phyloP scores from a whole-genome alignment of 371 early-diverging fungal species.

The Syncephalastrum monosporum region DNA sequence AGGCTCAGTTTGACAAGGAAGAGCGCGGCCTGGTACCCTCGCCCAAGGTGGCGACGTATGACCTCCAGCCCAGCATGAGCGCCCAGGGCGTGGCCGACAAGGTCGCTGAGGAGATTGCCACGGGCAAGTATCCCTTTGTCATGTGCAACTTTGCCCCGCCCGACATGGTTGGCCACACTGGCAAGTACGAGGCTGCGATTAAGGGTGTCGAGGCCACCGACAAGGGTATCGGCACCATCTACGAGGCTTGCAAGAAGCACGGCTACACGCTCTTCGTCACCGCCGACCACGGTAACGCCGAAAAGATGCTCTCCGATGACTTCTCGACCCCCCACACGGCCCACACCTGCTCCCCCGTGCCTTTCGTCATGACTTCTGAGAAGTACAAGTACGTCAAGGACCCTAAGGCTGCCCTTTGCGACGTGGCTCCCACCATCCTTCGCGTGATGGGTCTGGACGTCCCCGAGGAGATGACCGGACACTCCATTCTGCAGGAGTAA shows the following conservation, averaged over 20 bases:
- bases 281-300: conserved; percentile 99
- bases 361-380: conserved; percentile 85
- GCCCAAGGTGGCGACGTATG: conserved; percentile 98
- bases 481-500: conserved; percentile 39
- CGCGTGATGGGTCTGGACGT: conserved; percentile 88
- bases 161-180: conserved; percentile 99
- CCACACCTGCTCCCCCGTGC: conserved; percentile 93
- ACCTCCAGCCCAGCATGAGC: conserved; percentile 96
- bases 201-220: conserved; percentile 96
- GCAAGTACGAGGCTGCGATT: conserved; percentile 92
- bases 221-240: conserved; percentile 91
- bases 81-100: conserved; percentile 87
- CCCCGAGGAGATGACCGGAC: conserved; percentile 98
- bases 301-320: conserved; percentile 95
- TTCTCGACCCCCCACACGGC: conserved; percentile 91
- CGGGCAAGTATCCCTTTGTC: conserved; percentile 89
- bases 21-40: conserved; percentile 90
- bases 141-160: conserved; percentile 99
- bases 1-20: conserved; percentile 86
- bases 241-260: conserved; percentile 86
- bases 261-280: conserved; percentile 96
- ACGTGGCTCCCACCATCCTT: conserved; percentile 99
- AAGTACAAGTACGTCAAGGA: conserved; percentile 53
- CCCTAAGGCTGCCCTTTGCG: conserved; percentile 81
- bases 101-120: conserved; percentile 82